Conservation (phyloP, 352 stramenopile species). For the Peronospora farinosa region DNA sequence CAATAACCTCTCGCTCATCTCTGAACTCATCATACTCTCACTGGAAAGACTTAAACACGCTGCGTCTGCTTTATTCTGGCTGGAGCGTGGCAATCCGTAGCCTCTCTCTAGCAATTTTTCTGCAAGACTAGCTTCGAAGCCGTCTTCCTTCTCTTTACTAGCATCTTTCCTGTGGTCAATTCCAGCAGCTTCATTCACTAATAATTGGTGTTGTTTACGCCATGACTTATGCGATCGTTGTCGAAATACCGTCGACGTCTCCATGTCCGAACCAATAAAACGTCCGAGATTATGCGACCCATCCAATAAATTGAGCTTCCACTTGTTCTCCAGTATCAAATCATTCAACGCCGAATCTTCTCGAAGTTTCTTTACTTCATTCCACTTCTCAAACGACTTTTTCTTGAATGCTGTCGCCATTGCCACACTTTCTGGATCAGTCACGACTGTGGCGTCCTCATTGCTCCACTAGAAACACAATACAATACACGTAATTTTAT, state of each 20-base stretch:
- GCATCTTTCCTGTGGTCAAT: conserved; percentile 16
- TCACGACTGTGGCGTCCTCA: conserved; percentile 13
- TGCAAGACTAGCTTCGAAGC: conserved; percentile 28
- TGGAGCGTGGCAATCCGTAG: conserved; percentile 39
- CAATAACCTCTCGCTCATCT: not conserved
- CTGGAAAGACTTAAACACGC: not conserved
- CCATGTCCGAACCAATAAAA: conserved; percentile 6
- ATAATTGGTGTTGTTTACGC: conserved; percentile 43
- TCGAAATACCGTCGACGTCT: conserved; percentile 34
- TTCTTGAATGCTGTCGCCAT: conserved; percentile 42
- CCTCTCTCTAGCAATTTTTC: conserved; percentile 43
- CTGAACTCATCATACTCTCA: not conserved
- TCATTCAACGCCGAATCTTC: conserved; percentile 38
- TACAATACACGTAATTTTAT: not conserved
- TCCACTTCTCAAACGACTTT: conserved; percentile 39
- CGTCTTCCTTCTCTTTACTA: not conserved
- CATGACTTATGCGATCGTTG: conserved; percentile 58
- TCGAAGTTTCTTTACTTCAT: conserved; percentile 39
- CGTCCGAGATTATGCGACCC: conserved; percentile 8
- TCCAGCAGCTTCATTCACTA: conserved; percentile 29
- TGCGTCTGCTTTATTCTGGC: conserved; percentile 6
- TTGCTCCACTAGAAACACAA: conserved; percentile 14
- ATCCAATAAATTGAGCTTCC: conserved; percentile 15
- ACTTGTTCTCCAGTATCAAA: conserved; percentile 20
- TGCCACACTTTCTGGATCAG: conserved; percentile 30